These are phyloP conservation scores for Fragilaria crotonensis DNA, from an alignment of 108 stramenopile species.

Conservation along the genomic window DNA sequence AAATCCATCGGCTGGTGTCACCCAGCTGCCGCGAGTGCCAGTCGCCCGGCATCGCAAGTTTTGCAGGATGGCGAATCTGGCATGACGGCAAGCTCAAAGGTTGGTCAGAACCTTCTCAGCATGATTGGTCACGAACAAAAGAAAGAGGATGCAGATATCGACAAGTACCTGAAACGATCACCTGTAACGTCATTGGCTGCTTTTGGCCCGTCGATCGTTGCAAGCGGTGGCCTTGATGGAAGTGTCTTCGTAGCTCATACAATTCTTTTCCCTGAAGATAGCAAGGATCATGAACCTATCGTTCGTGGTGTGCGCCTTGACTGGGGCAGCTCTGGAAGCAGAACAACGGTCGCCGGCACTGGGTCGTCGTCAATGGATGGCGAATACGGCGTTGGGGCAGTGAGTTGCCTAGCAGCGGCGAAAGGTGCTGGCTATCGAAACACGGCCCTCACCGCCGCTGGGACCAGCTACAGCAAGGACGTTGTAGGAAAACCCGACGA, in stretches of 20 bases:
- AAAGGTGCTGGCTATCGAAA: conserved; percentile 34
- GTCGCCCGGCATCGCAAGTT: not conserved
- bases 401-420: conserved; percentile 66
- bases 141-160: not conserved
- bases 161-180: conserved; percentile 44
- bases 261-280: conserved; percentile 27
- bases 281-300: conserved; percentile 9
- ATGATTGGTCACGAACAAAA: not conserved
- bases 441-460: not conserved
- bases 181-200: conserved; percentile 70
- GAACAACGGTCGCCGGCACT: conserved; percentile 19
- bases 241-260: conserved; percentile 79
- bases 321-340: conserved; percentile 64
- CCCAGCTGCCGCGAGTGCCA: conserved; percentile 28
- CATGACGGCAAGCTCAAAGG: not conserved
- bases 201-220: conserved; percentile 66
- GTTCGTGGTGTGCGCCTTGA: conserved; percentile 70
- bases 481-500: conserved; percentile 18
- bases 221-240: conserved; percentile 79
- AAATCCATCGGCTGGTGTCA: conserved; percentile 66
- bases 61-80: not conserved
- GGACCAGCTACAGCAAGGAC: conserved; percentile 13
- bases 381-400: conserved; percentile 68
- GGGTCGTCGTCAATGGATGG: conserved; percentile 27
- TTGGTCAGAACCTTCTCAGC: not conserved